Evolutionary conservation across 2,329 filamentous ascomycete genomes (phyloP).

Genomic region (Mollisiaceae sp.): DNA sequence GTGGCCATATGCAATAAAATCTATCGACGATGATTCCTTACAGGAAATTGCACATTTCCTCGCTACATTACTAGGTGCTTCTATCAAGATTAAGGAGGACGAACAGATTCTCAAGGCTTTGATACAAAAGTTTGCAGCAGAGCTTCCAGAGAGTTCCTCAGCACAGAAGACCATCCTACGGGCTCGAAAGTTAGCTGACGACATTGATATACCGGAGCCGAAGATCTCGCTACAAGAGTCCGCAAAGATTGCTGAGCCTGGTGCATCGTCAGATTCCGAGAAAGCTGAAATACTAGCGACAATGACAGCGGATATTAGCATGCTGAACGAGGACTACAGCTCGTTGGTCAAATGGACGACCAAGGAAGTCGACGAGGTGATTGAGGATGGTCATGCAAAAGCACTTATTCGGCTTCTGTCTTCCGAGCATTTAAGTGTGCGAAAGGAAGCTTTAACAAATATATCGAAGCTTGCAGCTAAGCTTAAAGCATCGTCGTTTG

Average conservation of each 20-base stretch:
- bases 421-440: conserved; percentile 75
- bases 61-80: conserved; percentile 59
- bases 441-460: conserved; percentile 76
- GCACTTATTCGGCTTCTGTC: conserved; percentile 76
- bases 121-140: conserved; percentile 48
- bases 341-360: conserved; percentile 69
- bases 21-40: conserved; percentile 50
- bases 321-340: conserved; percentile 50
- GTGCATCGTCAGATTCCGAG: conserved; percentile 23
- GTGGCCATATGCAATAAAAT: conserved; percentile 69
- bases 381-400: conserved; percentile 77
- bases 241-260: neutral
- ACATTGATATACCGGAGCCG: conserved; percentile 32
- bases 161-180: conserved; percentile 34
- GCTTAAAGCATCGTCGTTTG: conserved; percentile 70
- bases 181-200: conserved; percentile 37
- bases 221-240: neutral
- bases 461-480: conserved; percentile 68
- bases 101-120: conserved; percentile 51
- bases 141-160: conserved; percentile 47
- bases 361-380: conserved; percentile 77
- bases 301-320: conserved; percentile 19
- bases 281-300: conserved; percentile 27
- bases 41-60: conserved; percentile 62
- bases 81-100: conserved; percentile 58